Conservation (phyloP, 1,284 basidiomycete species). For the Omphalotus olearius region DNA sequence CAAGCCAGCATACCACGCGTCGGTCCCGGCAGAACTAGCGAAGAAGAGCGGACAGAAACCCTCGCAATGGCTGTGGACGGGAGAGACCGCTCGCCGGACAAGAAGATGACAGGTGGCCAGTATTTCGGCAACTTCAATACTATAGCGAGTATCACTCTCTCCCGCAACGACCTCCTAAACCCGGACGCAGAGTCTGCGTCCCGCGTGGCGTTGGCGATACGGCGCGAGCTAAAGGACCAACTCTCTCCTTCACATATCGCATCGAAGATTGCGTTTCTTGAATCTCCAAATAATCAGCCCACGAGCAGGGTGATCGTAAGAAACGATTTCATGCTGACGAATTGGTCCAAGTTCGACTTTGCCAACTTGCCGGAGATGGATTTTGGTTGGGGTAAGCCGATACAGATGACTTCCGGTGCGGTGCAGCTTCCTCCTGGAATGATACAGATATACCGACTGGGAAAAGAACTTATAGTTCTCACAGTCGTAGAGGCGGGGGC, state of each 20-base stretch:
- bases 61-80: conserved; percentile 7
- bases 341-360: conserved; percentile 10
- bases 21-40: neutral
- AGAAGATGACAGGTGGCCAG: too few relatives aligned
- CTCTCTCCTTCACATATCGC: conserved; percentile 3
- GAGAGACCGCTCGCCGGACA: neutral
- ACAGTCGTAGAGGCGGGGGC: conserved; percentile 8
- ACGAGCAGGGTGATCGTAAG: neutral
- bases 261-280: conserved; percentile 6
- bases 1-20: neutral
- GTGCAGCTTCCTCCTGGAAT: conserved; percentile 1
- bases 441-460: conserved; percentile 1
- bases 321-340: conserved; percentile 9
- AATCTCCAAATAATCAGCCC: neutral
- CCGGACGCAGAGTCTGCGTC: neutral
- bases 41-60: neutral
- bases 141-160: neutral
- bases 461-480: conserved; percentile 1
- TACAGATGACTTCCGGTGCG: neutral
- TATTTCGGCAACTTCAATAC: conserved; percentile 12
- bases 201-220: conserved; percentile 6
- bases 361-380: conserved; percentile 2
- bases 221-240: conserved; percentile 1
- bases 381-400: conserved; percentile 7
- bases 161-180: neutral